A percentile compares a stretch with the other conserved stretches of the same genome.
Evolutionary conservation across 2,329 filamentous ascomycete genomes (phyloP).

Genomic region (Apiospora pterosperma): DNA sequence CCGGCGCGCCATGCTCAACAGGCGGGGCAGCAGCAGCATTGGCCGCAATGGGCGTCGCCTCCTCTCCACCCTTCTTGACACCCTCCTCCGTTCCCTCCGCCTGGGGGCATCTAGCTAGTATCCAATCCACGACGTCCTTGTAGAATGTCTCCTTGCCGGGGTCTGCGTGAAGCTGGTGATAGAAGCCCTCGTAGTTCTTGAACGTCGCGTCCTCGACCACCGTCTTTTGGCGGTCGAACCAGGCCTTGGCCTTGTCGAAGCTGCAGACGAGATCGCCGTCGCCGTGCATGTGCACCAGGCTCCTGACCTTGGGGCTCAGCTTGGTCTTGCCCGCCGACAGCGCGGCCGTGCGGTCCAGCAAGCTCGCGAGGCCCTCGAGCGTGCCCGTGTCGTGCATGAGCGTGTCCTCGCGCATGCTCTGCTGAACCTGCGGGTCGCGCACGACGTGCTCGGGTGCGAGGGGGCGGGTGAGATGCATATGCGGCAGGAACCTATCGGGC

Average conservation of each 20-base stretch:
- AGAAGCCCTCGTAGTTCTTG: conserved; percentile 72
- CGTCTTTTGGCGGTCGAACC: conserved; percentile 48
- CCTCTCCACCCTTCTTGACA: neutral
- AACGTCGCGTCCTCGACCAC: conserved; percentile 65
- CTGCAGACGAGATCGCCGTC: conserved; percentile 68
- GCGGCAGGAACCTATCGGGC: conserved; percentile 66
- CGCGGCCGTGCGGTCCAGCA: conserved; percentile 70
- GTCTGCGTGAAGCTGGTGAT: conserved; percentile 71
- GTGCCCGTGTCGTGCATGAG: conserved; percentile 83
- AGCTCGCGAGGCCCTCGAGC: conserved; percentile 71
- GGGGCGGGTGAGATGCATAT: conserved; percentile 61
- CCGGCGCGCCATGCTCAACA: neutral
- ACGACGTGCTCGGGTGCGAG: conserved; percentile 63
- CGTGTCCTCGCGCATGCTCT: conserved; percentile 60
- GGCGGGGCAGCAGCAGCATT: neutral
- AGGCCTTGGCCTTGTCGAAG: conserved; percentile 61
- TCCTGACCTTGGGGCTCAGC: conserved; percentile 52
- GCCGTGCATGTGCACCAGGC: conserved; percentile 73
- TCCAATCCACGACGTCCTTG: conserved; percentile 64
- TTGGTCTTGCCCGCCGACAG: conserved; percentile 54
- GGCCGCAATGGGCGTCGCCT: neutral
- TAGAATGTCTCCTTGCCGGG: conserved; percentile 49
- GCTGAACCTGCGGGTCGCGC: conserved; percentile 62
- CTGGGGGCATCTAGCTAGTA: conserved; percentile 42
- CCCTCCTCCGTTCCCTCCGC: neutral